phyloP scores from a whole-genome alignment of 2,329 filamentous ascomycete genomes.

The Fusarium bulbicola region DNA sequence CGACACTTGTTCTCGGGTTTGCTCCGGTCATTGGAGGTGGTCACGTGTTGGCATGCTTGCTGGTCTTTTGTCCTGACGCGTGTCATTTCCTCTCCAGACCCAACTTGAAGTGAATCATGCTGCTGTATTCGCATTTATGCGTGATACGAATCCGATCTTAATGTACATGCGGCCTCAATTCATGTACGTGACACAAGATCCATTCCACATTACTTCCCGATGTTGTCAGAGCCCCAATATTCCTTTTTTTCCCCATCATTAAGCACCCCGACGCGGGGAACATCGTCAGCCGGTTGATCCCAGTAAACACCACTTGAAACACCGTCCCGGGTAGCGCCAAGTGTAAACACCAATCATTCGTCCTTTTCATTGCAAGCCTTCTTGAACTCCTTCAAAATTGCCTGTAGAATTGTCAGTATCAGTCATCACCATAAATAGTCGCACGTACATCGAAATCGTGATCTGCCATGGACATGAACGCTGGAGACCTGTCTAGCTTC shows the following conservation, averaged over 20 bases:
- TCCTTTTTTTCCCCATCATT: neutral
- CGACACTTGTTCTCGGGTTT: neutral
- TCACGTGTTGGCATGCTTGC: neutral
- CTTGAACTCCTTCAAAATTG: constrained; percentile 35
- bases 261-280: neutral
- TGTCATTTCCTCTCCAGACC: neutral
- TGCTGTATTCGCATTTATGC: neutral
- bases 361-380: constrained; percentile 31
- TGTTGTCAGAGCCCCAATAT: neutral
- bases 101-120: neutral
- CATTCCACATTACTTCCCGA: neutral
- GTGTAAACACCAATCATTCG: neutral
- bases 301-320: neutral
- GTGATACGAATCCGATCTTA: neutral
- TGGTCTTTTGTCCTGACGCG: neutral
- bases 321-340: neutral
- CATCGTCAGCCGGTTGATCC: neutral
- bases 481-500: constrained; percentile 54
- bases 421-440: neutral
- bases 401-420: constrained; percentile 13
- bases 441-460: constrained; percentile 60
- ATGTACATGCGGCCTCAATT: neutral
- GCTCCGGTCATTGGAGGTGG: neutral
- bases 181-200: neutral
- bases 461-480: constrained; percentile 64